Percentiles rank a stretch among this genome's conserved stretches.
Evolutionary conservation across 164 flowering plant genomes (phyloP).

Genomic region (Hamamelis virginiana): DNA sequence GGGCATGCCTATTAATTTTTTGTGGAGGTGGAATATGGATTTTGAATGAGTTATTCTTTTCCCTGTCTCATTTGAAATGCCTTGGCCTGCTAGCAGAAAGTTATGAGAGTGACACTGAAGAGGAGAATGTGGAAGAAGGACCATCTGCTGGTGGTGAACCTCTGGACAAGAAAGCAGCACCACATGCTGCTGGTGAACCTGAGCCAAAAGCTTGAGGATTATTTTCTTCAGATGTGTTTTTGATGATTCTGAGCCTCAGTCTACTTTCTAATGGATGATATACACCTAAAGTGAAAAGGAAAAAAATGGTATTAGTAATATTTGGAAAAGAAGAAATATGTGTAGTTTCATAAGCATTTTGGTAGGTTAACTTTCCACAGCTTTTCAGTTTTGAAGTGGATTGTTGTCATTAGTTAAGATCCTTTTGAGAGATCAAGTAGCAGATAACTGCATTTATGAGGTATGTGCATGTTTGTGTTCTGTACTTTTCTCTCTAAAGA

Average conservation of each 20-base stretch:
- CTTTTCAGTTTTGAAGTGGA: no score
- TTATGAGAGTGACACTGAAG: slow-evolving; percentile 26
- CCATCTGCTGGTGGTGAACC: slow-evolving; percentile 8
- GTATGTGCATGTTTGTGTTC: no score
- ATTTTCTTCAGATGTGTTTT: background rate
- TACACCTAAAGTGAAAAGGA: no score
- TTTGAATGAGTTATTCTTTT: background rate
- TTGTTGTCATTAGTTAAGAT: background rate
- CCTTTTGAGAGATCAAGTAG: background rate
- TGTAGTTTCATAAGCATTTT: no score
- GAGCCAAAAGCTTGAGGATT: slow-evolving; percentile 14
- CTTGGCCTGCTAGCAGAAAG: background rate
- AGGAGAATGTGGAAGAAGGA: slow-evolving; percentile 6
- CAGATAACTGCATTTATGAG: no score
- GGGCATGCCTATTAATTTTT: no score
- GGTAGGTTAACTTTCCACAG: no score
- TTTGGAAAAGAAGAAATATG: no score
- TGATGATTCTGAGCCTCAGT: background rate
- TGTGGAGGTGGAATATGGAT: no score
- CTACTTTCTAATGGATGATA: background rate
- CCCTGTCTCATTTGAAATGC: background rate
- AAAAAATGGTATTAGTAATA: no score
- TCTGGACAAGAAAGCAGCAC: slow-evolving; percentile 2
- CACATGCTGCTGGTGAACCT: slow-evolving; percentile 9
- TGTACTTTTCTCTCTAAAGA: no score